Percentiles rank a stretch among this genome's conserved stretches.
Evolutionary conservation across 2,329 filamentous ascomycete species (phyloP).

Genomic region (Sporothrix pseudoabietina): DNA sequence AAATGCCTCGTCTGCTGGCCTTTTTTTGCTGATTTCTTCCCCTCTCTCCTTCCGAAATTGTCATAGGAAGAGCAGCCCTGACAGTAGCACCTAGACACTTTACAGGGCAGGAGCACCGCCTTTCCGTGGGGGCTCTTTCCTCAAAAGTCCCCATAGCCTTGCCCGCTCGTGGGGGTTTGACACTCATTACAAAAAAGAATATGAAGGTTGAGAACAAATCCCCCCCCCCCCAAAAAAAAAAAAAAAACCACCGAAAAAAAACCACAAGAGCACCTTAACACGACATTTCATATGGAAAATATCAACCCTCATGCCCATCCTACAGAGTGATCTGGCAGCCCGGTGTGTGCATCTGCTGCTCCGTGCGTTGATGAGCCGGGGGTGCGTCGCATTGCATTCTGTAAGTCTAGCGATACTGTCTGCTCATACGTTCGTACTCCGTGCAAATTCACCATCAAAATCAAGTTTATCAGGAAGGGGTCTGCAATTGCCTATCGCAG

Average conservation of each 20-base stretch:
- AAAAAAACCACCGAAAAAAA: neutral
- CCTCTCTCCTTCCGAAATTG: slow-evolving; percentile 19
- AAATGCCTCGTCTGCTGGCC: slow-evolving; percentile 24
- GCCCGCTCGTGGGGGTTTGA: slow-evolving; percentile 6
- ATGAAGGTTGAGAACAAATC: neutral
- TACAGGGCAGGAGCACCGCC: slow-evolving; percentile 1
- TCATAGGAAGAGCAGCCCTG: slow-evolving; percentile 7
- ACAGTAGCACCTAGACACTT: neutral
- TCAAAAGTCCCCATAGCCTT: slow-evolving; percentile 2
- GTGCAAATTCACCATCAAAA: neutral
- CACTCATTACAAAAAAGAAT: neutral
- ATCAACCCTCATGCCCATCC: neutral
- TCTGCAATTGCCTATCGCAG: slow-evolving; percentile 19
- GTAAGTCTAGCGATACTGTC: neutral
- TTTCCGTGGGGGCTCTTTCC: neutral
- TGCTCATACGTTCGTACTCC: neutral
- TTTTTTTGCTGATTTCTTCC: neutral
- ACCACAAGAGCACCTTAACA: neutral
- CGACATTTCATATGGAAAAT: neutral
- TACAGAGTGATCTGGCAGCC: neutral
- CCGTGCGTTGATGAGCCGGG: neutral
- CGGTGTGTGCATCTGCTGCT: slow-evolving; percentile 15
- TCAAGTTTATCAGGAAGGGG: neutral
- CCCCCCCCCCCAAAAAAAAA: too few relatives aligned
- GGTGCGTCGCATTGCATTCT: neutral